Conservation (phyloP, 257 asterid species). For the Plantago elongata region DNA sequence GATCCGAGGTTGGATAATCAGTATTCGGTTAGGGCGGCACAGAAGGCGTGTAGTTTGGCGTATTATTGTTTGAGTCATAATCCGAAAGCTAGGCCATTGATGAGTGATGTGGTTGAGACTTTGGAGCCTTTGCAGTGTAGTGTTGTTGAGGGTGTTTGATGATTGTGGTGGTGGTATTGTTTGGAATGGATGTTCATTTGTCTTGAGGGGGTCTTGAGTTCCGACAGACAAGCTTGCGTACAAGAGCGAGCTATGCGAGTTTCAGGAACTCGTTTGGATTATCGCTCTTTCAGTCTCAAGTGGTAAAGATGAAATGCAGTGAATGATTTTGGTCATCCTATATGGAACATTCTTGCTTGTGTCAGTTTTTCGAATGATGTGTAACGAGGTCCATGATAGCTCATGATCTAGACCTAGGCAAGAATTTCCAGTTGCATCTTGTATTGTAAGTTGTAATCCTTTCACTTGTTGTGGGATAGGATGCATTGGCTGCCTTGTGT, state of each 20-base stretch:
- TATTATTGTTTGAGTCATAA: conserved; percentile 98
- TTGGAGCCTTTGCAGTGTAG: conserved; percentile 83
- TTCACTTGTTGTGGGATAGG: conserved; percentile 3
- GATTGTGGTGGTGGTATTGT: conserved; percentile 27
- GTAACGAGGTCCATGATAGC: conserved; percentile 1
- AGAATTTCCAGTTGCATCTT: not conserved
- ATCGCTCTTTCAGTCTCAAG: not conserved
- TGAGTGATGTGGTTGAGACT: conserved; percentile 98
- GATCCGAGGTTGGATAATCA: conserved; percentile 89
- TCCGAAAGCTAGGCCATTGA: conserved; percentile 95
- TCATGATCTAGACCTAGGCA: conserved; percentile 3
- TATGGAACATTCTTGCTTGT: conserved; percentile 13
- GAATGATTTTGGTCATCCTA: conserved; percentile 26
- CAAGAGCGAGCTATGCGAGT: conserved; percentile 29
- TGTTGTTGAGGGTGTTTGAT: conserved; percentile 48
- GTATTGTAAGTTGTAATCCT: conserved; percentile 4
- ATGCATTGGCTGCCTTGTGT: conserved; percentile 25
- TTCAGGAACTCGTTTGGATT: conserved; percentile 60
- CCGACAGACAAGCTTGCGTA: conserved; percentile 28
- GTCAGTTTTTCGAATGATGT: conserved; percentile 6
- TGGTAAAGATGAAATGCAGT: not conserved
- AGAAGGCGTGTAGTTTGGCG: conserved; percentile 98
- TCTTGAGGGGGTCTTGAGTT: conserved; percentile 52
- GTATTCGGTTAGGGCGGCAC: conserved; percentile 92
- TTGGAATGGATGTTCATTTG: conserved; percentile 57